Conservation (phyloP, 495 filamentous ascomycete species). For the Penicillium macrosclerotiorum region DNA sequence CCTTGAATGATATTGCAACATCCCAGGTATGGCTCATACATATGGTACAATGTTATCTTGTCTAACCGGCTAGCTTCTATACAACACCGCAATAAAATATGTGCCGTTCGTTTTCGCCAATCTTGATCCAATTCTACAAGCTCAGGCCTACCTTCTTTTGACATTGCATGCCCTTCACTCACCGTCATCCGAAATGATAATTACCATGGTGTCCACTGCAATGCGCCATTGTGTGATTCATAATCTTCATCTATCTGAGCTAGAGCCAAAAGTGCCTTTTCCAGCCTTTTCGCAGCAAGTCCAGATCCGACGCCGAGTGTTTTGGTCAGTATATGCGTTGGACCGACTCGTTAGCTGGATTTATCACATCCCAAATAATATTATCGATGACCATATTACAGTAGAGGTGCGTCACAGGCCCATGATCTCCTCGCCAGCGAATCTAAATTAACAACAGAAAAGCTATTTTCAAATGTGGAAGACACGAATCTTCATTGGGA, state of each 20-base stretch:
- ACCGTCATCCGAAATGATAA: slow-evolving; percentile 21
- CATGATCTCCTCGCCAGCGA: no score
- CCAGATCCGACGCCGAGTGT: slow-evolving; percentile 22
- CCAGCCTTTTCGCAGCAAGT: slow-evolving; percentile 6
- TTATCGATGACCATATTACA: slow-evolving; percentile 19
- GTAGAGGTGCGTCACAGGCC: slow-evolving; percentile 11
- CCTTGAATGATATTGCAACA: slow-evolving; percentile 11
- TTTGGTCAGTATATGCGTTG: slow-evolving; percentile 26
- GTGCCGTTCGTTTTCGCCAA: slow-evolving; percentile 12
- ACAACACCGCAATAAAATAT: slow-evolving; percentile 13
- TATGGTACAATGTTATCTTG: neutral
- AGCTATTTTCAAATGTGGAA: slow-evolving; percentile 22
- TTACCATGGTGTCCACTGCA: slow-evolving; percentile 19
- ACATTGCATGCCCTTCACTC: slow-evolving; percentile 26
- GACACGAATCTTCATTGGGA: slow-evolving; percentile 11
- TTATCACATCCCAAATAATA: slow-evolving; percentile 20
- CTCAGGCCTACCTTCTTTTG: slow-evolving; percentile 21
- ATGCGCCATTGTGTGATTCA: slow-evolving; percentile 22
- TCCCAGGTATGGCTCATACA: slow-evolving; percentile 16
- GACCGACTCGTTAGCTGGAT: slow-evolving; percentile 24
- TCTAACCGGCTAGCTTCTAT: slow-evolving; percentile 3
- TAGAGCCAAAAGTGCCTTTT: slow-evolving; percentile 3
- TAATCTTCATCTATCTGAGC: slow-evolving; percentile 12
- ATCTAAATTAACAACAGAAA: neutral
- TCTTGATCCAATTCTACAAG: slow-evolving; percentile 17